Evolutionary conservation across 306 rosid species (phyloP).

Genomic region (Canavalia gladiata): DNA sequence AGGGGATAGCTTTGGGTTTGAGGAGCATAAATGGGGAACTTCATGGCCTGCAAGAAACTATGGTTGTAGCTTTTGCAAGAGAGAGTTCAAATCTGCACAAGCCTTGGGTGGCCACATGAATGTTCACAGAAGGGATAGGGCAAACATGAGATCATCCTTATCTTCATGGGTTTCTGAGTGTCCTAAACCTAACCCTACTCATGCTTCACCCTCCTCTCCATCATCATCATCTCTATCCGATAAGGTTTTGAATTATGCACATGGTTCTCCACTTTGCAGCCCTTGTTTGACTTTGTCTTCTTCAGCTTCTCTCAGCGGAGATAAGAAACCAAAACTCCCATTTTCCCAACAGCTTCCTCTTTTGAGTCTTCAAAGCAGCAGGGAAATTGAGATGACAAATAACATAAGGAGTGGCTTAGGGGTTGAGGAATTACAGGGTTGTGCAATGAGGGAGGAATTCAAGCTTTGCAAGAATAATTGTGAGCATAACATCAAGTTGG

Average conservation of each 20-base stretch:
- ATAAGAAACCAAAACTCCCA: constrained; percentile 52
- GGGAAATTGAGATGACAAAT: constrained; percentile 23
- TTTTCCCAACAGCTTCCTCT: constrained; percentile 40
- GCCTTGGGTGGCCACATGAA: constrained; percentile 95
- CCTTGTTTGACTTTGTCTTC: constrained; percentile 52
- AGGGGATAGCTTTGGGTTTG: constrained; percentile 48
- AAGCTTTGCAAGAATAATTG: constrained; percentile 50
- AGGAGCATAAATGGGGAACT: constrained; percentile 58
- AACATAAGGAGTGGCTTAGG: constrained; percentile 30
- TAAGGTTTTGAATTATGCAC: constrained; percentile 44
- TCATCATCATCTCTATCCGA: constrained; percentile 41
- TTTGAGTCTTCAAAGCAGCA: constrained; percentile 51
- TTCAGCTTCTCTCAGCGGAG: constrained; percentile 51
- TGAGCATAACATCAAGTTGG: constrained; percentile 59
- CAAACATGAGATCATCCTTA: constrained; percentile 67
- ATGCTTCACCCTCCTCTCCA: constrained; percentile 41
- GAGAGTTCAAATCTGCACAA: constrained; percentile 88
- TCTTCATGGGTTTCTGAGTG: constrained; percentile 56
- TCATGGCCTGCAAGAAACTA: constrained; percentile 75
- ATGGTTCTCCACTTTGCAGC: constrained; percentile 43
- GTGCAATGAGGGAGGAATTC: constrained; percentile 38
- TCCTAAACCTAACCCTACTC: constrained; percentile 53
- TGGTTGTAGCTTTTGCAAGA: constrained; percentile 79
- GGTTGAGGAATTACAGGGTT: constrained; percentile 43
- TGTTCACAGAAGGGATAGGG: constrained; percentile 91